Evolutionary conservation across 2,329 filamentous ascomycete genomes (phyloP).

Genomic region (Chaetomiaceae sp.): DNA sequence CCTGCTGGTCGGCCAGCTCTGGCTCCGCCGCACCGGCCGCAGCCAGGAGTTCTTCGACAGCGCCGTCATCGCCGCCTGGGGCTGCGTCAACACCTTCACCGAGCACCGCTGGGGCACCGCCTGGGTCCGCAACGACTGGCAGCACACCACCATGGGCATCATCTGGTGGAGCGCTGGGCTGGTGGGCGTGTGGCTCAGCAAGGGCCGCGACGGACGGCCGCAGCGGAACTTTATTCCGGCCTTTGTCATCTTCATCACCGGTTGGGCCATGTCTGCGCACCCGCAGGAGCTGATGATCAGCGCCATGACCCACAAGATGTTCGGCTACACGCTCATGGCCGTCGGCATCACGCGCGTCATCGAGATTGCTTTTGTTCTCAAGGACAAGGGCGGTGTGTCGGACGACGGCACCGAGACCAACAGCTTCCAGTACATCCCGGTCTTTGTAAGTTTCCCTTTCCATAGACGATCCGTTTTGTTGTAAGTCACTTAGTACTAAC

Average conservation of each 20-base stretch:
- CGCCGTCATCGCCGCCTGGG: slow-evolving; percentile 85
- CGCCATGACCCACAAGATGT: slow-evolving; percentile 79
- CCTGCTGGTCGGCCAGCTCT: slow-evolving; percentile 80
- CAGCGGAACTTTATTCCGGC: slow-evolving; percentile 90
- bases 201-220: slow-evolving; percentile 72
- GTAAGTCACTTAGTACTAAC: background rate
- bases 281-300: slow-evolving; percentile 79
- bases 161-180: slow-evolving; percentile 96
- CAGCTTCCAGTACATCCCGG: slow-evolving; percentile 49
- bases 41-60: slow-evolving; percentile 98
- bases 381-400: slow-evolving; percentile 59
- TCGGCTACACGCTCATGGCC: slow-evolving; percentile 93
- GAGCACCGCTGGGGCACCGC: slow-evolving; percentile 87
- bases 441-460: slow-evolving; percentile 45
- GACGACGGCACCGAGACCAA: slow-evolving; percentile 64
- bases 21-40: slow-evolving; percentile 73
- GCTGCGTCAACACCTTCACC: slow-evolving; percentile 95
- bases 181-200: slow-evolving; percentile 85
- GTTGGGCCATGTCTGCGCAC: slow-evolving; percentile 92
- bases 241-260: slow-evolving; percentile 85
- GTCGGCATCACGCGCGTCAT: slow-evolving; percentile 79
- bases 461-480: no score
- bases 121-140: slow-evolving; percentile 91
- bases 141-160: slow-evolving; percentile 99
- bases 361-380: slow-evolving; percentile 82